Evolutionary conservation across 495 filamentous ascomycete species (phyloP).

Genomic region (Penicillium fimorum): DNA sequence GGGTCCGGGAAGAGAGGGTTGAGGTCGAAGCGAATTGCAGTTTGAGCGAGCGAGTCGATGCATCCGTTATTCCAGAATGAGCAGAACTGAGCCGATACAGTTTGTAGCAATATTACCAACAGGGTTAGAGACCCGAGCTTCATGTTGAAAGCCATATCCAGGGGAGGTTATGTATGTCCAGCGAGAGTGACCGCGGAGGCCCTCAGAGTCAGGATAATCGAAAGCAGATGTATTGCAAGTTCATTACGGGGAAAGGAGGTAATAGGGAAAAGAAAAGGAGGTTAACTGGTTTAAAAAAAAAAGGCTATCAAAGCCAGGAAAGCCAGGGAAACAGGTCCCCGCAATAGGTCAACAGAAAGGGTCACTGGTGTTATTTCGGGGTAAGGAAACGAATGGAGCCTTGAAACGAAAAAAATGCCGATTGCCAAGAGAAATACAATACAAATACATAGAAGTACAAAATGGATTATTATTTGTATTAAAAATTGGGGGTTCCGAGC

Average conservation of each 20-base stretch:
- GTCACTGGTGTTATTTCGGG: neutral
- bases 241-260: slow-evolving; percentile 3
- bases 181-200: slow-evolving; percentile 24
- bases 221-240: slow-evolving; percentile 1
- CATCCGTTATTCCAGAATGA: slow-evolving; percentile 42
- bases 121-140: slow-evolving; percentile 18
- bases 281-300: neutral
- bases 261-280: neutral
- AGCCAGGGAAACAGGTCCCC: slow-evolving; percentile 18
- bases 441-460: neutral
- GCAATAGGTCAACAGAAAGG: slow-evolving; percentile 24
- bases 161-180: slow-evolving; percentile 1
- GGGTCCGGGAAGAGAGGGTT: slow-evolving; percentile 40
- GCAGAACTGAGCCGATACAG: slow-evolving; percentile 35
- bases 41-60: slow-evolving; percentile 46
- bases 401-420: neutral
- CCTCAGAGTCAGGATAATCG: slow-evolving; percentile 24
- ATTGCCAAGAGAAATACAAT: neutral
- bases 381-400: neutral
- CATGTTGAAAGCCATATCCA: slow-evolving; percentile 24
- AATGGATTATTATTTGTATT: neutral
- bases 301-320: neutral
- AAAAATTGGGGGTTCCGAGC: slow-evolving; percentile 9
- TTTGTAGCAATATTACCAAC: slow-evolving; percentile 22
- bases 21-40: slow-evolving; percentile 37